A percentile compares a stretch with the other conserved stretches of the same genome.
phyloP scores from a whole-genome alignment of 129 eudicot species.

The Centaurea solstitialis region DNA sequence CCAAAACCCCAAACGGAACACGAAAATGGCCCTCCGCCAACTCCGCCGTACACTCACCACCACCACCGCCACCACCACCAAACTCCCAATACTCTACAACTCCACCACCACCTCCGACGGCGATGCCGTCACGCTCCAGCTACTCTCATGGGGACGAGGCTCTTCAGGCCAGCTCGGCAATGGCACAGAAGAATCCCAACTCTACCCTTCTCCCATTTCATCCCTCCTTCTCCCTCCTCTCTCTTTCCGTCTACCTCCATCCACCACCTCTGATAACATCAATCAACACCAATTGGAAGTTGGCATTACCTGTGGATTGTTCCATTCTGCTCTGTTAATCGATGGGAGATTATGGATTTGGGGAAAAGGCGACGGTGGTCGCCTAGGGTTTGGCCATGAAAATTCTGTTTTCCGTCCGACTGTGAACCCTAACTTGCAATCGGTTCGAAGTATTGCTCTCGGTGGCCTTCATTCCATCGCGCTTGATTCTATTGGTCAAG shows the following conservation, averaged over 20 bases:
- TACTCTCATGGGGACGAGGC: slow-evolving; percentile 93
- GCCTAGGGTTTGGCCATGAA: slow-evolving; percentile 86
- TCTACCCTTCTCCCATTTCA: slow-evolving; percentile 65
- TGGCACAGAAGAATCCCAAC: slow-evolving; percentile 56
- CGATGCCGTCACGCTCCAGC: slow-evolving; percentile 49
- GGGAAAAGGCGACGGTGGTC: slow-evolving; percentile 99
- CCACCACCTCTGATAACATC: background rate
- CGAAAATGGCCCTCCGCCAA: slow-evolving; percentile 32
- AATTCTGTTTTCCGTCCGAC: slow-evolving; percentile 62
- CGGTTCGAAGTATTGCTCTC: slow-evolving; percentile 57
- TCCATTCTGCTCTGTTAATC: slow-evolving; percentile 70
- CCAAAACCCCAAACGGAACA: slow-evolving; percentile 31
- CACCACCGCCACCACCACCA: slow-evolving; percentile 35
- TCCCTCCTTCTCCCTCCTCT: slow-evolving; percentile 54
- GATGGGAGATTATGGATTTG: slow-evolving; percentile 89
- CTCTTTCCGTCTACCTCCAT: slow-evolving; percentile 5
- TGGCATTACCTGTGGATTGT: slow-evolving; percentile 71
- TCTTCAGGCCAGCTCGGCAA: slow-evolving; percentile 93
- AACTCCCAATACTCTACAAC: slow-evolving; percentile 31
- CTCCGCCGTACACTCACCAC: slow-evolving; percentile 40
- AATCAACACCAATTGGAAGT: slow-evolving; percentile 34
- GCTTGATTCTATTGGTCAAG: slow-evolving; percentile 61
- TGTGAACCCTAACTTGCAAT: slow-evolving; percentile 41
- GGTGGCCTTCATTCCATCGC: slow-evolving; percentile 93
- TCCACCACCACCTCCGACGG: slow-evolving; percentile 17